Conservation (phyloP, 1,284 basidiomycete species). For the Apiotrichum veenhuisii region DNA sequence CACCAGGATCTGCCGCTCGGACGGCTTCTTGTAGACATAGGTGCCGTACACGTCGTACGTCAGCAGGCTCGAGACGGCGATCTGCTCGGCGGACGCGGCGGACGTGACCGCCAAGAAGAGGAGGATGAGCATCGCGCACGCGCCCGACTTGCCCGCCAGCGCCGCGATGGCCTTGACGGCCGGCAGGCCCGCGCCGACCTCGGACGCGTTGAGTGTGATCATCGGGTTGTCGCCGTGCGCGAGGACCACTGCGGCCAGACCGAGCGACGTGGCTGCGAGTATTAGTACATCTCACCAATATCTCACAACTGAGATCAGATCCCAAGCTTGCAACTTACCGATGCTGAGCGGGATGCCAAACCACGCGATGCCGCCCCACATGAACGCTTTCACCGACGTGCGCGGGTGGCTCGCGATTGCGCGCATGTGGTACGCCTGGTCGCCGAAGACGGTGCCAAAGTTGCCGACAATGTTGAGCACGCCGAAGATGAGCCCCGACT, state of each 20-base stretch:
- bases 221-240: constrained; percentile 55
- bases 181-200: constrained; percentile 78
- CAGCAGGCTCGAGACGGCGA: constrained; percentile 72
- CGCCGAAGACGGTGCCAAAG: constrained; percentile 64
- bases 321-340: too few species aligned
- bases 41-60: constrained; percentile 69
- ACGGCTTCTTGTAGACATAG: constrained; percentile 61
- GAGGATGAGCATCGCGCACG: constrained; percentile 51
- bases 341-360: constrained; percentile 72
- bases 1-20: constrained; percentile 58
- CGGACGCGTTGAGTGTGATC: constrained; percentile 56
- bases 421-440: constrained; percentile 61
- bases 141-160: constrained; percentile 70
- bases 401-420: constrained; percentile 80
- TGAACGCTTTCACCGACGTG: constrained; percentile 80
- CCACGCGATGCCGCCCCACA: constrained; percentile 85
- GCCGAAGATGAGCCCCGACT: constrained; percentile 74
- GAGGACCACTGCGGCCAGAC: constrained; percentile 74
- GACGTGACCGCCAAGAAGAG: constrained; percentile 65
- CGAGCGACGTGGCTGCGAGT: constrained; percentile 53
- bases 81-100: constrained; percentile 81
- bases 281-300: background rate
- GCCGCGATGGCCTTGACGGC: constrained; percentile 66
- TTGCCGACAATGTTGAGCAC: constrained; percentile 73
- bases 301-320: too few species aligned